These are phyloP conservation scores for Porphyra umbilicalis DNA, from an alignment of 31 red algal species.

Conservation along the genomic window DNA sequence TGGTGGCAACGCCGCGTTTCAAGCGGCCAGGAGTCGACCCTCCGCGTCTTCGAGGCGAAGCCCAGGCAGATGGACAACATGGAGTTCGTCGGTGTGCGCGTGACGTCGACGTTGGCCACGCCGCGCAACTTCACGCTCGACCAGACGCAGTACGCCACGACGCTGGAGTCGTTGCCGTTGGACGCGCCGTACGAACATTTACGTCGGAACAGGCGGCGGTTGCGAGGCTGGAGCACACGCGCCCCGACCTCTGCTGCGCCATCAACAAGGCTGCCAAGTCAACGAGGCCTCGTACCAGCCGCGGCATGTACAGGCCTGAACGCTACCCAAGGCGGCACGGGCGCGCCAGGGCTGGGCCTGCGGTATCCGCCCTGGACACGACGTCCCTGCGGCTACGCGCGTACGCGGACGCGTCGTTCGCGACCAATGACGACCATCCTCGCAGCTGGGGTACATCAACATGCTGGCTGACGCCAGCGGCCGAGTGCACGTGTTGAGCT, in stretches of 20 bases:
- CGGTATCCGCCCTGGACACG: too few relatives aligned
- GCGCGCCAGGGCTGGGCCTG: not conserved
- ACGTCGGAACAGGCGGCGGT: not conserved
- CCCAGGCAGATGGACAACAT: not conserved
- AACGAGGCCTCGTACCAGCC: not conserved
- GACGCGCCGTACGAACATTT: conserved; percentile 3
- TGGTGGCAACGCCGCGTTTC: too few relatives aligned
- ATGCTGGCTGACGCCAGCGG: not conserved
- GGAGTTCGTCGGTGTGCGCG: not conserved
- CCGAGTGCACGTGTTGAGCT: not conserved
- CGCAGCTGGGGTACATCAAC: conserved; percentile 18
- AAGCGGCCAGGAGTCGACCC: not conserved
- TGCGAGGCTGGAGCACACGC: not conserved
- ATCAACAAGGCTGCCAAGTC: conserved; percentile 4
- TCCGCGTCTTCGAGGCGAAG: too few relatives aligned
- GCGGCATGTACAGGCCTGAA: not conserved
- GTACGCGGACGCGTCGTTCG: too few relatives aligned
- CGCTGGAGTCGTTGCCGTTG: not conserved
- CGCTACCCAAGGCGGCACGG: not conserved
- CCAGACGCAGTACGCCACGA: not conserved
- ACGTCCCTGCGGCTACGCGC: too few relatives aligned
- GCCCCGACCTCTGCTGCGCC: not conserved
- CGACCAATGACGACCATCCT: not conserved
- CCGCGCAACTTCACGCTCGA: not conserved
- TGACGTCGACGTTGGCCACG: not conserved